Percentiles rank a stretch among this genome's conserved stretches.
Evolutionary conservation across 192 early-diverging fungal species (phyloP).

Genomic region (Rhizoclosmatium globosum): DNA sequence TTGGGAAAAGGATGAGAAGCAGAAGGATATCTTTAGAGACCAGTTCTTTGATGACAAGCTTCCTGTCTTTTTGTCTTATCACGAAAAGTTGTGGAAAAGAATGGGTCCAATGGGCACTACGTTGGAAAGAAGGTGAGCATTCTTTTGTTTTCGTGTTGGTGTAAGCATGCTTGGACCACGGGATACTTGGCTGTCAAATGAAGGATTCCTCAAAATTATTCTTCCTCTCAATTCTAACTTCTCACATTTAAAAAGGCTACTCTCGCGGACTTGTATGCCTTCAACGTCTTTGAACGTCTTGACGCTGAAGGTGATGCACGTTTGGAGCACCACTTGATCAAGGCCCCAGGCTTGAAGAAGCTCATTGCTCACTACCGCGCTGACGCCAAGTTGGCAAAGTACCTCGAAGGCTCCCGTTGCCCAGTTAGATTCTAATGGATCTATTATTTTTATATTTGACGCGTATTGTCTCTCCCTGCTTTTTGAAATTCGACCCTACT

Average conservation of each 20-base stretch:
- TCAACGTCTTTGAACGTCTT: conserved; percentile 9
- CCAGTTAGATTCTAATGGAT: background rate
- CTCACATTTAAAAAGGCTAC: background rate
- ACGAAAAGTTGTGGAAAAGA: conserved; percentile 12
- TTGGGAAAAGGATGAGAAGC: conserved; percentile 15
- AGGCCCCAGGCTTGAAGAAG: background rate
- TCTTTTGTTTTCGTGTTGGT: background rate
- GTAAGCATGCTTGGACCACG: no score
- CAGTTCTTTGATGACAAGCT: conserved; percentile 13
- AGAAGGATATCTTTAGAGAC: background rate
- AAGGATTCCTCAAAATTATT: no score
- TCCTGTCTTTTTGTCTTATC: background rate
- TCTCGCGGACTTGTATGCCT: conserved; percentile 19
- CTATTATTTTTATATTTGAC: no score
- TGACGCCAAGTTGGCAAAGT: background rate
- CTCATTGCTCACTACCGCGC: background rate
- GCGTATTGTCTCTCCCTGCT: no score
- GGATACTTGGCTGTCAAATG: no score
- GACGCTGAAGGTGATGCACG: background rate
- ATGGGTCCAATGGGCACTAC: conserved; percentile 22
- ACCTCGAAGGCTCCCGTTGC: background rate
- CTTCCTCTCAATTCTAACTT: background rate
- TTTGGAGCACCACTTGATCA: background rate
- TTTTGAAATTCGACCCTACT: no score
- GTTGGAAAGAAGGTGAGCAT: conserved; percentile 15